Base-by-base conservation (phyloP, 495 filamentous ascomycete species). In the Penicillium desertorum region DNA sequence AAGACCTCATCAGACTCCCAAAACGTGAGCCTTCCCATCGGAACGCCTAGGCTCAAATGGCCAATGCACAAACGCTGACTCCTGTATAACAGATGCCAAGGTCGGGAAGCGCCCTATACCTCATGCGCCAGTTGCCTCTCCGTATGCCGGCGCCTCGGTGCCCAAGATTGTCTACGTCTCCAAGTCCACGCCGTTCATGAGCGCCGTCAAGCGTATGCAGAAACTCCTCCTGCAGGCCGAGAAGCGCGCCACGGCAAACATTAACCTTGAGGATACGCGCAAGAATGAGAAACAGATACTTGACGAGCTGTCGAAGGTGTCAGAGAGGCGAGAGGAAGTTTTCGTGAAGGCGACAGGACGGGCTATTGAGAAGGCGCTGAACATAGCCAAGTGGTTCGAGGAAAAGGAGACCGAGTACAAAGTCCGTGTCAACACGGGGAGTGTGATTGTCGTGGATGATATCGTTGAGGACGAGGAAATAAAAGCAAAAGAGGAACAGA, bases 101-200 rank as follows among this genome's bases (percentile, higher is more conserved):
- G 76, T 87, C 61, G 66, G 77, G 61, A 89, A 87, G 73, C 83
- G 90, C 52, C 88, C 89, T 12, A 81, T 96, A 68, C 81, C 85
- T 19, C 89, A 87, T 72, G 84, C 84, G 39, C 75, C 81, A 47
- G 82, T 87, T 49, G 73, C 84, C 62, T 78, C 82, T 45, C 84
- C 84, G 59, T 79, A 75, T 72, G 63, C 80, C 54, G 77, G 73
- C 58, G 59, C 77, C 56, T 60, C 64, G 43, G 63, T 76, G 42
- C 78, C 77, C 14, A 90, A 89, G 70, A 71, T 85, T 60, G 79
- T 98, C 78, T 96, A 96, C 74, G 76, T 97, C n/a, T 86, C 87
- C 10, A 70, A 83, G 45, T 73, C 71, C 3, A 85, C 91, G 0
- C 88, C 89, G 12, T 91, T 96, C 78, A 86, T 95, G 71, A 83